Evolutionary conservation across 805 yeast species (phyloP).

Genomic region (Yueomyces sp.): DNA sequence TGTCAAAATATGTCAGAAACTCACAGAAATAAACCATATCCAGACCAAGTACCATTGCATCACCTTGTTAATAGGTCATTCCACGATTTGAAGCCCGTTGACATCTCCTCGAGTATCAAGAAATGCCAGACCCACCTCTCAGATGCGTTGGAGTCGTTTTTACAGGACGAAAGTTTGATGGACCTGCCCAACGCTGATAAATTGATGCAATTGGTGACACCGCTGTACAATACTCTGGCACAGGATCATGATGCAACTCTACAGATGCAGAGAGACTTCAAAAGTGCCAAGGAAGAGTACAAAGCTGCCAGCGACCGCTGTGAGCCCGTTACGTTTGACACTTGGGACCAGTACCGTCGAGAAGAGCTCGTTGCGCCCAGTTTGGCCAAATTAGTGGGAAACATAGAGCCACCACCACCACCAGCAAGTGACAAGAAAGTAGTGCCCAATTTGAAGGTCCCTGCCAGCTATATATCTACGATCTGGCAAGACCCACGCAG

Average conservation of each 20-base stretch:
- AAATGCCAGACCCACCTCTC: not conserved
- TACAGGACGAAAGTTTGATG: not conserved
- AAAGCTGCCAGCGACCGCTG: constrained; percentile 5
- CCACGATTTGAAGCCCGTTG: not conserved
- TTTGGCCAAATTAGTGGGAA: not conserved
- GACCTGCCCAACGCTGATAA: not conserved
- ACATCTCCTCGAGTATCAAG: not conserved
- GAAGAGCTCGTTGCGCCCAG: constrained; percentile 7
- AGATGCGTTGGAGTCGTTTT: not conserved
- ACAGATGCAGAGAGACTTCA: constrained; percentile 1
- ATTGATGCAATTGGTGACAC: not conserved
- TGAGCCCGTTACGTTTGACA: constrained; percentile 8
- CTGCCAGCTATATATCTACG: not conserved
- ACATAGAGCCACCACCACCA: not conserved
- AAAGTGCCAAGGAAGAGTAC: constrained; percentile 6
- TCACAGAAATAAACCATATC: too few relatives aligned
- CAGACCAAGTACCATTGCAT: not conserved
- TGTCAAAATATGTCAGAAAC: too few relatives aligned
- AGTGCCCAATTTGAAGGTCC: not conserved
- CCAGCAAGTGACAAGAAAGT: not conserved
- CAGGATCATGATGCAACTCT: constrained; percentile 1
- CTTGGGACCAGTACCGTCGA: constrained; percentile 11
- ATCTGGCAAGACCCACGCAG: constrained; percentile 39
- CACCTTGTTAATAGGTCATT: not conserved
- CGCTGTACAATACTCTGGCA: not conserved